Evolutionary conservation across 1,284 basidiomycete genomes (phyloP), one percentile per base, ranked within the genome.

Genomic region (Tilletia setariae): DNA sequence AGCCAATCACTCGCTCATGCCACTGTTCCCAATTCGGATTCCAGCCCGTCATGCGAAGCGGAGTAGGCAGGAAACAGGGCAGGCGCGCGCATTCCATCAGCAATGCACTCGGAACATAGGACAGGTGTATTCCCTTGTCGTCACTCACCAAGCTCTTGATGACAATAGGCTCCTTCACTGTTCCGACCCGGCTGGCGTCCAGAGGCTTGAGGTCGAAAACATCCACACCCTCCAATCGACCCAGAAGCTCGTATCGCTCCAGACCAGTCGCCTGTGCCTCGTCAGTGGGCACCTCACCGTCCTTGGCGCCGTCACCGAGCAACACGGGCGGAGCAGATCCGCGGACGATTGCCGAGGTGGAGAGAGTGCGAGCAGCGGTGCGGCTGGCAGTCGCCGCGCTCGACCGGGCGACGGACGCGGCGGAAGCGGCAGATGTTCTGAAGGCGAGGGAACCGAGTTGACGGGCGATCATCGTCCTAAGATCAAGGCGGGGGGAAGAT

Each of bases 251-350:
- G 83, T 94, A 89, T 84, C 95, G 92, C 85, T 97, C 94, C 71
- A 97, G 87, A 89, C 95, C 94, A 75, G 95, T 98, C 35, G 94
- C 88, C 85, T 98, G 95, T 77, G 91, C 87, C 81, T 90, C 87
- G 85, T 93, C 91, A 72, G 90, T 91, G 69, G 93, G 89, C 72
- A 93, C 88, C 72, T 89, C 86, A 74, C 92, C 93, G 15, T 88
- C 68, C 84, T 91, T 89, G 77, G 87, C 88, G 81, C 84, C 93
- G 88, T 76, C 86, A 78, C 93, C 92, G 76, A 87, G 90, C 74
- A 93, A 85, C 72, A 89, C 85, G 68, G 91, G 90, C 67, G 88
- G 86, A 25, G 71, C 73, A 44, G 70, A 70, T 35, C 72, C 69
- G 69, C 74, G 72, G 35, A 74, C 74, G 59, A 74, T 68, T 21